phyloP scores from a whole-genome alignment of 768 basidiomycete genomes.

The Grammothele lineata region DNA sequence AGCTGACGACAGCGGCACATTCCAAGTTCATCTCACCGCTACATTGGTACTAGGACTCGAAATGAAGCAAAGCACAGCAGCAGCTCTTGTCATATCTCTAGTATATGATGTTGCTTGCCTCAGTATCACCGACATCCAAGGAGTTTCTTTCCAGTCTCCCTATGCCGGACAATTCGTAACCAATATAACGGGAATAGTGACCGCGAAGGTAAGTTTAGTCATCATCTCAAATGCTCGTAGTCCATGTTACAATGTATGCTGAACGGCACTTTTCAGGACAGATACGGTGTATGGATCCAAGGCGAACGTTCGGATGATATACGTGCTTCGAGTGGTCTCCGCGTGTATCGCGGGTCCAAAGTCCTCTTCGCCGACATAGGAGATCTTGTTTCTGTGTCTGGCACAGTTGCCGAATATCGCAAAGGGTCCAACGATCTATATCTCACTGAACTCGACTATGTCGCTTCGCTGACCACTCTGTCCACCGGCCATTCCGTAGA shows the following conservation, averaged over 20 bases:
- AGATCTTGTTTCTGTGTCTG: slow-evolving; percentile 43
- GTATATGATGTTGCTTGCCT: no score
- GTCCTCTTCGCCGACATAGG: slow-evolving; percentile 38
- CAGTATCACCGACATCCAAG: slow-evolving; percentile 45
- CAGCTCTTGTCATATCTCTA: no score
- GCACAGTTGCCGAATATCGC: slow-evolving; percentile 49
- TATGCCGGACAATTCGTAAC: slow-evolving; percentile 39
- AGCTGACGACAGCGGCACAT: no score
- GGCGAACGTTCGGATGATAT: slow-evolving; percentile 40
- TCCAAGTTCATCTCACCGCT: no score
- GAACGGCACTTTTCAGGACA: slow-evolving; percentile 27
- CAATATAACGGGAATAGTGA: slow-evolving; percentile 47
- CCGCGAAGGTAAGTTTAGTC: slow-evolving; percentile 41
- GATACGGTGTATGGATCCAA: slow-evolving; percentile 45
- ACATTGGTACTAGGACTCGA: no score
- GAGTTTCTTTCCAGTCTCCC: slow-evolving; percentile 43
- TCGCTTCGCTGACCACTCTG: slow-evolving; percentile 38
- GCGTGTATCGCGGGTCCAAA: slow-evolving; percentile 41
- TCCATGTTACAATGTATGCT: neutral
- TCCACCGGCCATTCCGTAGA: slow-evolving; percentile 43
- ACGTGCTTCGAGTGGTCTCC: slow-evolving; percentile 48
- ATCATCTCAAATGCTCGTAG: no score
- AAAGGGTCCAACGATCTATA: slow-evolving; percentile 41
- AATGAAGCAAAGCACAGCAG: no score
- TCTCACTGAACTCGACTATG: slow-evolving; percentile 45